These are phyloP conservation scores for Lachnellula arida DNA, from an alignment of 2,329 filamentous ascomycete genomes.

Conservation along the genomic window DNA sequence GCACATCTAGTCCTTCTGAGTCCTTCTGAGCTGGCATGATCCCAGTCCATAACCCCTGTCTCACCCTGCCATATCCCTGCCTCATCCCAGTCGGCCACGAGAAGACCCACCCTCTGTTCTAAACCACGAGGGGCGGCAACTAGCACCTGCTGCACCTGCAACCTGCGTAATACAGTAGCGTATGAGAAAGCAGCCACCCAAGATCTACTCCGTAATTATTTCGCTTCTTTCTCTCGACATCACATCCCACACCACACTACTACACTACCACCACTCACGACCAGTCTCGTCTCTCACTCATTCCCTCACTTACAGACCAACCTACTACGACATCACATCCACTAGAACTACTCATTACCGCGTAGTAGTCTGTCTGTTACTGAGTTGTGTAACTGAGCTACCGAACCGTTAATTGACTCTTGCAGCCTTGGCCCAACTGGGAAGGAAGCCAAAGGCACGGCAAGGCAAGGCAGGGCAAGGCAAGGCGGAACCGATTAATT, in stretches of 20 bases:
- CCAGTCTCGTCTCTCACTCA: neutral
- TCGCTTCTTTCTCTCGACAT: no score
- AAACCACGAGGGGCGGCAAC: neutral
- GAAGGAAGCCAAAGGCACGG: no score
- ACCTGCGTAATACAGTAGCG: no score
- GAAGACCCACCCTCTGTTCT: neutral
- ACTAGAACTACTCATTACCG: no score
- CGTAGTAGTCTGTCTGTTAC: no score
- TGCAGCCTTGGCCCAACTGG: neutral
- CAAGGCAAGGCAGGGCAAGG: no score
- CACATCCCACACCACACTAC: no score
- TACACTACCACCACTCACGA: no score
- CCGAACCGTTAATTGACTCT: neutral
- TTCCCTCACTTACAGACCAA: neutral
- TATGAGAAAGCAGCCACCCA: no score
- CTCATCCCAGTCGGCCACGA: neutral
- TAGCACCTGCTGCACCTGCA: neutral
- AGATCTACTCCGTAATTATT: no score
- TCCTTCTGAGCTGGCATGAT: neutral
- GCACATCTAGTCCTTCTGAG: fast-evolving
- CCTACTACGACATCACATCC: neutral
- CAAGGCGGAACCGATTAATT: neutral
- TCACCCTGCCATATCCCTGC: neutral
- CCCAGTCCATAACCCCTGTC: neutral
- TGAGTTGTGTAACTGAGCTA: neutral